Conservation (phyloP, 2,329 filamentous ascomycete species). For the Trichoderma sp. region DNA sequence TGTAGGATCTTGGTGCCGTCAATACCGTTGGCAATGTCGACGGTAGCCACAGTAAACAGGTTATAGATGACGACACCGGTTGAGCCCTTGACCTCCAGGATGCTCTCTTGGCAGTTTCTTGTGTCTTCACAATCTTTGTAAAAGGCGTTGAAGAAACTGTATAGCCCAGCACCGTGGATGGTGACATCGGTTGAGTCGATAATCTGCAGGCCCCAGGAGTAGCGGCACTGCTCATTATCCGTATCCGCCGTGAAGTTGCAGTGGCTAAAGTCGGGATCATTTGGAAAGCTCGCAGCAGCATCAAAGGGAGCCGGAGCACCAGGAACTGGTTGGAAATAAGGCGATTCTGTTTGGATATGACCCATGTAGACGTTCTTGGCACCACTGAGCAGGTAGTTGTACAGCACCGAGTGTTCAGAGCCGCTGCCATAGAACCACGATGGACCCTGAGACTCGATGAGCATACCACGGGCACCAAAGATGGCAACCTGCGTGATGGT, state of each 20-base stretch:
- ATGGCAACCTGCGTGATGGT: not conserved
- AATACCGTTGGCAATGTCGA: not conserved
- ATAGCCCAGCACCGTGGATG: not conserved
- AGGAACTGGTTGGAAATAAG: not conserved
- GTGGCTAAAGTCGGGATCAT: not conserved
- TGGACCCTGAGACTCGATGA: not conserved
- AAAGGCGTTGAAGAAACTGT: not conserved
- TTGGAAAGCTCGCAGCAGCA: not conserved
- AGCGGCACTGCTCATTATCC: not conserved
- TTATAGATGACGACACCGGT: not conserved
- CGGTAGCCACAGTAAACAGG: not conserved
- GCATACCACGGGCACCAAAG: not conserved
- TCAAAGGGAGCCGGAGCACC: not conserved
- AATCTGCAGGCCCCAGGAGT: not conserved
- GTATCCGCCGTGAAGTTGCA: not conserved
- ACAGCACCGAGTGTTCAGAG: not conserved
- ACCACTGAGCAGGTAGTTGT: not conserved
- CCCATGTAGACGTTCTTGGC: not conserved
- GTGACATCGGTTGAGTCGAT: not conserved
- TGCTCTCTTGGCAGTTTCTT: not conserved
- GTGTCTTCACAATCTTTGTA: not conserved
- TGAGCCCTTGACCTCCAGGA: not conserved
- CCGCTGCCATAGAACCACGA: not conserved
- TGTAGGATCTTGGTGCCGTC: not conserved
- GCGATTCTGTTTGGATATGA: not conserved